These are phyloP conservation scores for Simplicillium sp. DNA, from an alignment of 2,329 filamentous ascomycete genomes.

Conservation along the genomic window DNA sequence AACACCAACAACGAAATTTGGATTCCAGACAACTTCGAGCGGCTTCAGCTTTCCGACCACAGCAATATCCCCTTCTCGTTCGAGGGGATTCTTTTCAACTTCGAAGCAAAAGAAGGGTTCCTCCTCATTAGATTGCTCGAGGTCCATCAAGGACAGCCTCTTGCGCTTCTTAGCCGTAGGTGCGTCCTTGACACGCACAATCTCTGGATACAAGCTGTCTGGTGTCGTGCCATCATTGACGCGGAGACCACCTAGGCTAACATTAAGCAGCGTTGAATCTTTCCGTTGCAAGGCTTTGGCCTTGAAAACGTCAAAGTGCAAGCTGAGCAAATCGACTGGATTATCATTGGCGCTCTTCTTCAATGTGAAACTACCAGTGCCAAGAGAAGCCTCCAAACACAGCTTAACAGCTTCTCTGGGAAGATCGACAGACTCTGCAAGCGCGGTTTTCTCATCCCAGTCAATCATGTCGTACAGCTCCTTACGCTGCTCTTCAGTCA, in stretches of 20 bases:
- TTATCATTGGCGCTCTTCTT: slow-evolving; percentile 58
- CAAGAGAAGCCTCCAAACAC: slow-evolving; percentile 85
- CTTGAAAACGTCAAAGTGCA: slow-evolving; percentile 92
- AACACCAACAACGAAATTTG: slow-evolving; percentile 81
- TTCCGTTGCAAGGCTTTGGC: slow-evolving; percentile 83
- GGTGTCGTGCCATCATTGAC: slow-evolving; percentile 94
- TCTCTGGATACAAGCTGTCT: slow-evolving; percentile 85
- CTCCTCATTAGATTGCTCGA: slow-evolving; percentile 46
- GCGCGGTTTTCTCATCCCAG: slow-evolving; percentile 90
- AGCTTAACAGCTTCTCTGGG: slow-evolving; percentile 89
- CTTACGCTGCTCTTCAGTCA: slow-evolving; percentile 92
- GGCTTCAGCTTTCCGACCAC: slow-evolving; percentile 87
- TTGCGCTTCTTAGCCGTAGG: slow-evolving; percentile 39
- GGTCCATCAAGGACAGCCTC: slow-evolving; percentile 42
- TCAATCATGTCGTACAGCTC: slow-evolving; percentile 97
- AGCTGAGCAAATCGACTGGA: slow-evolving; percentile 70
- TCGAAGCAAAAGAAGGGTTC: slow-evolving; percentile 79
- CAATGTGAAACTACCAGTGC: slow-evolving; percentile 91
- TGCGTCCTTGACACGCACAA: slow-evolving; percentile 89
- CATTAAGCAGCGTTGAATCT: slow-evolving; percentile 79
- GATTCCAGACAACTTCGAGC: slow-evolving; percentile 96
- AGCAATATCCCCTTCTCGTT: slow-evolving; percentile 84
- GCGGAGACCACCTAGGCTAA: slow-evolving; percentile 85
- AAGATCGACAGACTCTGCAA: slow-evolving; percentile 79
- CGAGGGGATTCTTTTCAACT: slow-evolving; percentile 90